These are phyloP conservation scores for Colletotrichum sp. DNA, from an alignment of 2,329 filamentous ascomycete genomes.

Conservation along the genomic window DNA sequence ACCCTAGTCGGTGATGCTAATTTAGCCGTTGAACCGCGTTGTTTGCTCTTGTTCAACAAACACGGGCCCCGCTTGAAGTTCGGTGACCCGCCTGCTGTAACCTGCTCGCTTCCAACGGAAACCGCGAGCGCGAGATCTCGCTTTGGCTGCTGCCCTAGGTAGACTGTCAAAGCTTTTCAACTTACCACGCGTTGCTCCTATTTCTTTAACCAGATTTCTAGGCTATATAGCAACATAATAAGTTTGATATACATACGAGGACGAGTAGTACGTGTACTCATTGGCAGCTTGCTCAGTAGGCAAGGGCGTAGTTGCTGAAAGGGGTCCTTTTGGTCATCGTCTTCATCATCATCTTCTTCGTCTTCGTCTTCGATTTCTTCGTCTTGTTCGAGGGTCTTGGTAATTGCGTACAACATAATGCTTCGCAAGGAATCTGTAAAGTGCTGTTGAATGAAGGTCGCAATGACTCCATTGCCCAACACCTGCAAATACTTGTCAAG, in stretches of 20 bases:
- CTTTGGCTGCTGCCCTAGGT: background rate
- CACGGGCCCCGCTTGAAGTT: background rate
- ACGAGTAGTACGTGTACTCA: background rate
- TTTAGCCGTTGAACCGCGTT: background rate
- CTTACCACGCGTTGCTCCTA: background rate
- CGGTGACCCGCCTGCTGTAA: background rate
- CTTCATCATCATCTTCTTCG: background rate
- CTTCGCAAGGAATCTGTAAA: background rate
- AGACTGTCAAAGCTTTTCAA: background rate
- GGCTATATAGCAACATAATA: background rate
- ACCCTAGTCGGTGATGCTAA: background rate
- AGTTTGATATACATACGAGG: background rate
- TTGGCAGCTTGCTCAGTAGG: background rate
- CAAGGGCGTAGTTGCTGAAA: fast-evolving
- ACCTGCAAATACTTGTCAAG: background rate
- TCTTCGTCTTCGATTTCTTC: background rate
- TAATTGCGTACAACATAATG: background rate
- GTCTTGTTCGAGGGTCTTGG: background rate
- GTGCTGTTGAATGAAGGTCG: background rate
- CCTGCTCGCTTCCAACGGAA: background rate
- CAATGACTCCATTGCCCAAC: background rate
- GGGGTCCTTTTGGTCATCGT: background rate
- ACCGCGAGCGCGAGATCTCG: background rate
- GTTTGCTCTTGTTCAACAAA: background rate
- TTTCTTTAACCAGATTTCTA: background rate